Base-by-base conservation (phyloP, 163 green algal genomes). In the Chlamydomonas reinhardtii region DNA sequence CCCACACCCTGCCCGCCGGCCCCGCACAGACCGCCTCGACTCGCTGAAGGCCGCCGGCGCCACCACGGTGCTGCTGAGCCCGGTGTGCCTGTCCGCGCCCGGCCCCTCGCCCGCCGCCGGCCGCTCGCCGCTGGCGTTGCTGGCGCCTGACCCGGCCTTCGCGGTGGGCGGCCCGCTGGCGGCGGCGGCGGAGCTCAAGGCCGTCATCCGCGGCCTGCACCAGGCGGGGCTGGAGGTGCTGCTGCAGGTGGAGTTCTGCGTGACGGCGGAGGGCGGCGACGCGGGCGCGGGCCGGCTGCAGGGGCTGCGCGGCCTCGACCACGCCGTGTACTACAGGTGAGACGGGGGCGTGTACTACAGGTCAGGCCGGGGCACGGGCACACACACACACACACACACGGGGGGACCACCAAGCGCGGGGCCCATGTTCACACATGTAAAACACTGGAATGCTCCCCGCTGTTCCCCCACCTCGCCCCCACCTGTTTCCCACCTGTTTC, bases 161-260 rank as follows among this genome's bases (percentile, higher is more conserved):
- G 88, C 79, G 32, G 65, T 85, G n/a, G 81, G 59, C 27, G 73
- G 72, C 8, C 83, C 83, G 24, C 71, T 85, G 43, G 56, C 70
- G 17, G 88, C 88, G 32, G 88, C 73, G 4, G 22, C 34, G 32
- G 83, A 91, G 88, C 80, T 91, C 32, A 84, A 89, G 74, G 25
- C 34, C 27, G 81, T 94, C 34, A 82, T 97, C 19, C 71, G 74
- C 20, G 85, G 78, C 66, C 84, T 97, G 75, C 94, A 97, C 62
- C 75, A 54, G 2, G 89, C 91, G 19, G 95, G 94, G 65, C 82
- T 97, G 25, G 93, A 97, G 83, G 95, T 97, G 4, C 82, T 96
- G n/a, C 70, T 97, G 62, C 90, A 96, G 94, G 75, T 95, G 4
- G 94, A 98, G 89, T 95, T 96, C 80, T 96, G 93, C 85, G 93